Conservation (phyloP, 1,284 basidiomycete genomes). For the Naganishia liquefaciens region DNA sequence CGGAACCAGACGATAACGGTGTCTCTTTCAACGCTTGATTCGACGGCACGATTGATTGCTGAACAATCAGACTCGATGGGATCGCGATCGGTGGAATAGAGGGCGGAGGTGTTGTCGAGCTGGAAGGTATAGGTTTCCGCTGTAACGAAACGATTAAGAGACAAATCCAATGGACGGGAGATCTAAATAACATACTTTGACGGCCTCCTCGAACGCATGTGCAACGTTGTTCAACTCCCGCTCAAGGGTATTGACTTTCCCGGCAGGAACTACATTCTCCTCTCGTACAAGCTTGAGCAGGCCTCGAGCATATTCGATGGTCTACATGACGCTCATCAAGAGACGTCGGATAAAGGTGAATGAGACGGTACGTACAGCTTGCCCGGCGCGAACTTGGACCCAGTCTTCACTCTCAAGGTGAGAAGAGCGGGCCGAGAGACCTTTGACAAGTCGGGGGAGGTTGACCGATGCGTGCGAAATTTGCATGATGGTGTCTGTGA, state of each 20-base stretch:
- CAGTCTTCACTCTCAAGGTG: constrained; percentile 33
- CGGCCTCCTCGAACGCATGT: constrained; percentile 27
- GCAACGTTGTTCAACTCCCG: constrained; percentile 22
- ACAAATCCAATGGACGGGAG: too few species aligned
- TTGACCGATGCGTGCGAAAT: constrained; percentile 45
- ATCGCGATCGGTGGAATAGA: constrained; percentile 15
- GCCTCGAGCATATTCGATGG: constrained; percentile 44
- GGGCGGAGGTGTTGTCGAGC: constrained; percentile 8
- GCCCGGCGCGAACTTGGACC: constrained; percentile 47
- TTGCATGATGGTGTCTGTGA: constrained; percentile 26
- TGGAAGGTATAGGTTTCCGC: constrained; percentile 23
- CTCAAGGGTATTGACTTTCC: constrained; percentile 25
- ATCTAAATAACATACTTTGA: neutral
- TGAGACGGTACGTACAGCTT: constrained; percentile 38
- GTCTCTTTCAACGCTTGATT: neutral
- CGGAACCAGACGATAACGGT: neutral
- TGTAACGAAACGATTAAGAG: neutral
- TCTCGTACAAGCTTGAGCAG: constrained; percentile 41
- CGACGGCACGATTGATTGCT: neutral
- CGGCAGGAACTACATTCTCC: constrained; percentile 40
- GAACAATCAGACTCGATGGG: constrained; percentile 7
- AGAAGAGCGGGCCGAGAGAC: constrained; percentile 38
- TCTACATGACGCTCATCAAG: constrained; percentile 34
- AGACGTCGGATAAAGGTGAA: neutral
- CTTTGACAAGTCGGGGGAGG: constrained; percentile 47